Evolutionary conservation across 2,329 filamentous ascomycete genomes (phyloP), one percentile per base, ranked within the genome.

Genomic region (Cryphonectria radicalis): DNA sequence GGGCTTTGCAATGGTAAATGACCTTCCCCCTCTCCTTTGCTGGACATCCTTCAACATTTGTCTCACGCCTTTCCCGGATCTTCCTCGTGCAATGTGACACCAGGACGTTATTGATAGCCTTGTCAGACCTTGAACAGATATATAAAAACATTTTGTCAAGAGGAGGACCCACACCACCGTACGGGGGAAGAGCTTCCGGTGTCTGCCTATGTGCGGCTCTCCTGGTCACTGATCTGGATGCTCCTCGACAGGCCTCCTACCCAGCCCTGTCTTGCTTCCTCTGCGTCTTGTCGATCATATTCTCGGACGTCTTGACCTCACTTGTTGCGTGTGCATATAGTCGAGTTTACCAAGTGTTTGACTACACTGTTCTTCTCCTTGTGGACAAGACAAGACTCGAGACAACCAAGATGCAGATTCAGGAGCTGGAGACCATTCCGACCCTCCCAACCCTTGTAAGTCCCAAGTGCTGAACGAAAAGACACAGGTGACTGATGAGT

Each of bases 391-490:
- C 57, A n/a, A 37, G 59, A 25, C 32, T 13, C 32, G 8, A 22
- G 6, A n/a, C 22, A 40, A 11, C 17, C 17, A 62, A 37, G 19
- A 62, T 62, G 59, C 59, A 62, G 17, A 62, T 40, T 14, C 59
- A 62, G 35, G 59, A 62, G 1, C 35, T 62, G 35, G 32, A 62
- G 59, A 37, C 40, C 19, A 62, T 62, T 62, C 59, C 59, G 7
- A 37, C 59, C 32, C 59, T 62, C 35, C 59, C 59, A 22, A 62
- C 59, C 17, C 59, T 62, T 11, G 59, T 62, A 40, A 62, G 59
- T 40, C 32, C 59, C 28, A n/a, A 10, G 5, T 14, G 3, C 4
- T 11, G 2, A 22, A 40, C 32, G 19, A 14, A 14, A 35, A 62
- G 59, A 40, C 17, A 37, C 35, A 11, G 1, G 4, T n/a, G 22